A percentile compares a stretch with the other conserved stretches of the same genome.
These are phyloP conservation scores for Kodamaea restingae DNA, from an alignment of 805 yeast genomes.

Conservation along the genomic window DNA sequence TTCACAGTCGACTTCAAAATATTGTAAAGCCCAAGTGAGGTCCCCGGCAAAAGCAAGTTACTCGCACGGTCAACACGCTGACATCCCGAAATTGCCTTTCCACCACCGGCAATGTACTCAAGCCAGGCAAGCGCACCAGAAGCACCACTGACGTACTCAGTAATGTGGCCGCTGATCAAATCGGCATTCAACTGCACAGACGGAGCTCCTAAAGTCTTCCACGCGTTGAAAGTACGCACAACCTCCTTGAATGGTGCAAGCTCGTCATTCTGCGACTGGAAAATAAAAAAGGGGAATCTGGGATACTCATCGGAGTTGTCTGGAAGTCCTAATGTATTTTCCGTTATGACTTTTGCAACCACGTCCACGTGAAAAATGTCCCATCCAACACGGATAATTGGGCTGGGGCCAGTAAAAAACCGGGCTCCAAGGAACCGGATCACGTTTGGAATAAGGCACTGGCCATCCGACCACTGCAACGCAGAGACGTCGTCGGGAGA, in stretches of 20 bases:
- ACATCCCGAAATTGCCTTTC: constrained; percentile 16
- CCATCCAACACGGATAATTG: constrained; percentile 14
- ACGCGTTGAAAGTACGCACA: constrained; percentile 18
- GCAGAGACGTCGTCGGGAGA: constrained; percentile 1
- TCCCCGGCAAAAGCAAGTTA: constrained; percentile 42
- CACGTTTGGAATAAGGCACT: constrained; percentile 5
- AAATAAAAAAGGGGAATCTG: constrained; percentile 11
- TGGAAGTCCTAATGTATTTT: constrained; percentile 6
- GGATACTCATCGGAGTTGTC: constrained; percentile 1
- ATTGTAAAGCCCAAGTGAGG: constrained; percentile 12
- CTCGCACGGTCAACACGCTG: constrained; percentile 25
- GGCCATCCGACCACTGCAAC: neutral
- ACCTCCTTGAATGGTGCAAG: constrained; percentile 10
- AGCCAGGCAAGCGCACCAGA: constrained; percentile 20
- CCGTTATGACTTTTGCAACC: neutral
- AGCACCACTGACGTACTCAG: constrained; percentile 11
- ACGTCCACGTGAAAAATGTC: constrained; percentile 12
- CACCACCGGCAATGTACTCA: constrained; percentile 14
- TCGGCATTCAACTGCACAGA: constrained; percentile 24
- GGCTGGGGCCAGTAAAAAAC: constrained; percentile 13
- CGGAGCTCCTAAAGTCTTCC: constrained; percentile 19
- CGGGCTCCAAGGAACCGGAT: constrained; percentile 1
- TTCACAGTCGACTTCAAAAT: neutral
- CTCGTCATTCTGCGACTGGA: constrained; percentile 11
- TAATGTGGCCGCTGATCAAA: constrained; percentile 22